A percentile compares a stretch with the other conserved stretches of the same genome.
These are phyloP conservation scores for Fusarium pseudograminearum DNA, from an alignment of 2,329 filamentous ascomycete species.

Conservation along the genomic window DNA sequence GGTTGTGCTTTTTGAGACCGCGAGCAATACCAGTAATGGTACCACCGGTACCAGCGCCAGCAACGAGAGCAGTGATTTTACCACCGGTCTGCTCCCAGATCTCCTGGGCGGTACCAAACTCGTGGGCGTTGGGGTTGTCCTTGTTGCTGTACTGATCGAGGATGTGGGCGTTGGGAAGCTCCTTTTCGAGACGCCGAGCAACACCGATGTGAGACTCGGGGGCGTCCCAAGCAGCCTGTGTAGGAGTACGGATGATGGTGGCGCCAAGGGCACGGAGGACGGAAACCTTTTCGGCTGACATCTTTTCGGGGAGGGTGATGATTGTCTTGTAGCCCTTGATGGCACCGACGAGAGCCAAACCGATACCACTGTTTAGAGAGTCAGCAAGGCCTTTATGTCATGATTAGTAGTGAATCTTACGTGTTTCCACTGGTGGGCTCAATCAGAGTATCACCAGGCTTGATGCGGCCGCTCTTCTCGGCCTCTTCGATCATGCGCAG, in stretches of 20 bases:
- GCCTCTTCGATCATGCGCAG: constrained; percentile 98
- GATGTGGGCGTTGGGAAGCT: constrained; percentile 97
- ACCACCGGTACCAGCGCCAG: constrained; percentile 93
- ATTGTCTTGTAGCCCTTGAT: constrained; percentile 99
- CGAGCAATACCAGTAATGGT: constrained; percentile 91
- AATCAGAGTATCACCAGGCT: constrained; percentile 95
- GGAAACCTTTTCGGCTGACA: constrained; percentile 98
- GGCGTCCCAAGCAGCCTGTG: constrained; percentile 92
- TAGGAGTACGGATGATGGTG: constrained; percentile 97
- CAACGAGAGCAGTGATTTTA: constrained; percentile 84
- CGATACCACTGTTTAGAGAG: constrained; percentile 74
- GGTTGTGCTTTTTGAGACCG: constrained; percentile 88
- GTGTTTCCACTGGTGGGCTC: constrained; percentile 99
- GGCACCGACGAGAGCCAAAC: constrained; percentile 90
- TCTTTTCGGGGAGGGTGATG: constrained; percentile 98
- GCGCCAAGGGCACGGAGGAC: constrained; percentile 93
- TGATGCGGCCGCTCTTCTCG: constrained; percentile 90
- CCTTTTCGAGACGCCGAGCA: constrained; percentile 88
- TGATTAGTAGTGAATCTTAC: constrained; percentile 50
- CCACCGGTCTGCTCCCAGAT: constrained; percentile 93
- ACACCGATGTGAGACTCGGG: constrained; percentile 98
- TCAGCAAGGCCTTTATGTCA: not conserved
- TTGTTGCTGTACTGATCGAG: constrained; percentile 94
- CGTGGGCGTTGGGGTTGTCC: constrained; percentile 94
- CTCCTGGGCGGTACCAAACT: constrained; percentile 94